Conservation (phyloP, 495 filamentous ascomycete species). For the Neurospora sp. region DNA sequence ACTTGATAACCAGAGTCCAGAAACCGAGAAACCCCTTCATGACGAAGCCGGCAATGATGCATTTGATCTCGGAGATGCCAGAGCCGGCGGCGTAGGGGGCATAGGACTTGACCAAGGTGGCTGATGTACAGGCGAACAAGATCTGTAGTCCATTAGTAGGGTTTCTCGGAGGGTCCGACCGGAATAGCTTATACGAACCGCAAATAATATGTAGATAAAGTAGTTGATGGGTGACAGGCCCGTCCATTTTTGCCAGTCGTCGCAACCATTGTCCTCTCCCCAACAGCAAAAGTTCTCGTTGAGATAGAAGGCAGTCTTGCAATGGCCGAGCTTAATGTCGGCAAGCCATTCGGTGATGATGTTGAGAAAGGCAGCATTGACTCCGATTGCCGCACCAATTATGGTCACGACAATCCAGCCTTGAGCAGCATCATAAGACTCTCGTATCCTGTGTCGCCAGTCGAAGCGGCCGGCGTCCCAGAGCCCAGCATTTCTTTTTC, state of each 20-base stretch:
- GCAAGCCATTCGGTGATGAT: conserved; percentile 96
- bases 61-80: conserved; percentile 98
- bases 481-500: conserved; percentile 63
- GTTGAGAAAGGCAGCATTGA: conserved; percentile 89
- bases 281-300: conserved; percentile 99
- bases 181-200: conserved; percentile 41
- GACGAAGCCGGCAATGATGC: conserved; percentile 97
- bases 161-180: neutral
- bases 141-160: conserved; percentile 38
- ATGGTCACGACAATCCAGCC: conserved; percentile 97
- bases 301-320: conserved; percentile 89
- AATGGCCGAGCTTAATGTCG: conserved; percentile 90
- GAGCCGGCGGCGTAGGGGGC: conserved; percentile 96
- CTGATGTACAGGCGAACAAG: conserved; percentile 72
- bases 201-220: conserved; percentile 78
- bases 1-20: conserved; percentile 92
- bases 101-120: conserved; percentile 80
- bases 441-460: conserved; percentile 73
- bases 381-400: conserved; percentile 82
- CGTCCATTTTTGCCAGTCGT: conserved; percentile 87
- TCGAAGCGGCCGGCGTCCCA: conserved; percentile 63
- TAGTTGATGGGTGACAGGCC: conserved; percentile 72
- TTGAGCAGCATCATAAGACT: conserved; percentile 93
- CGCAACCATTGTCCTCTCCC: conserved; percentile 85
- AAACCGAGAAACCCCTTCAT: conserved; percentile 97